Evolutionary conservation across 2,329 filamentous ascomycete genomes (phyloP).

Genomic region (Diaporthe ampelina): DNA sequence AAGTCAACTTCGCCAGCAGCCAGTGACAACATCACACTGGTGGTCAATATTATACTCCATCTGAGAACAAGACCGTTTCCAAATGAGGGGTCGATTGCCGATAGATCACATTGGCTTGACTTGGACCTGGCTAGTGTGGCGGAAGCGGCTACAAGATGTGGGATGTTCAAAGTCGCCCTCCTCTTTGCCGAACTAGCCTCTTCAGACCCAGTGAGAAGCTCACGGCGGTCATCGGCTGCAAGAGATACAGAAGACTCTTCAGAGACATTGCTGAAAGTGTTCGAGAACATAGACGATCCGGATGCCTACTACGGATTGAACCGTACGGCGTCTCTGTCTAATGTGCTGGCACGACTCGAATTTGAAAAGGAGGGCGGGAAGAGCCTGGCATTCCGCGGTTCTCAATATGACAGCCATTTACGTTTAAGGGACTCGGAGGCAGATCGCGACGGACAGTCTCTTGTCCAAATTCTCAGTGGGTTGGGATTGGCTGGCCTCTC

Average conservation of each 20-base stretch:
- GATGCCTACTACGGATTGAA: slow-evolving; percentile 95
- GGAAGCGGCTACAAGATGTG: slow-evolving; percentile 79
- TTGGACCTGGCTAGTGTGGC: slow-evolving; percentile 81
- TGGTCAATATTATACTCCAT: slow-evolving; percentile 87
- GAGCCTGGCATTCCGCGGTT: slow-evolving; percentile 90
- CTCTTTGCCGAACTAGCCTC: slow-evolving; percentile 83
- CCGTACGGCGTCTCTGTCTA: slow-evolving; percentile 80
- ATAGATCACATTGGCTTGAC: slow-evolving; percentile 88
- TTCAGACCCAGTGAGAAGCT: slow-evolving; percentile 68
- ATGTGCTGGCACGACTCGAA: slow-evolving; percentile 85
- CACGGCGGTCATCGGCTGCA: slow-evolving; percentile 75
- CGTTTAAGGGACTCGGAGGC: slow-evolving; percentile 70
- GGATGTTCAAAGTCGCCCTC: slow-evolving; percentile 89
- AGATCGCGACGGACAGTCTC: slow-evolving; percentile 73
- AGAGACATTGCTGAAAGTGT: slow-evolving; percentile 83
- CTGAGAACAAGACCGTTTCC: slow-evolving; percentile 85
- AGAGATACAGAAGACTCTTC: slow-evolving; percentile 66
- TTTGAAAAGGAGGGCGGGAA: slow-evolving; percentile 91
- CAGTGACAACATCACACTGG: slow-evolving; percentile 76
- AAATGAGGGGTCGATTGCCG: slow-evolving; percentile 81
- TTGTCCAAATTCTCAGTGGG: slow-evolving; percentile 82
- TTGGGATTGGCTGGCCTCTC: slow-evolving; percentile 90
- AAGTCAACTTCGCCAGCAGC: slow-evolving; percentile 58
- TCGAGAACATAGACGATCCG: slow-evolving; percentile 93
- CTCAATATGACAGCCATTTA: slow-evolving; percentile 89